phyloP scores from a whole-genome alignment of 1,139 yeast species.

The Magnusiomyces tetraspermus region DNA sequence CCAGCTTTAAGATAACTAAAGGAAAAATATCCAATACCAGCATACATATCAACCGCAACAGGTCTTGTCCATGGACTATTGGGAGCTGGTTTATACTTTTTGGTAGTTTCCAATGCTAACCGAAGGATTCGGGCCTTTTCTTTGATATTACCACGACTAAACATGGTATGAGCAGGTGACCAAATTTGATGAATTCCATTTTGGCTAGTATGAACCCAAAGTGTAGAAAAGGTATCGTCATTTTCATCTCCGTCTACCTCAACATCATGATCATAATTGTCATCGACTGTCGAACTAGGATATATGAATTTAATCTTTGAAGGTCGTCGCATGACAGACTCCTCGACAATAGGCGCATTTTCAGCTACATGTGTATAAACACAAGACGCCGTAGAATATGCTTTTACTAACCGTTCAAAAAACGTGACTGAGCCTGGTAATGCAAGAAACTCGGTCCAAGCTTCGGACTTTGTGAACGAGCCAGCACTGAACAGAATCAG shows the following conservation, averaged over 20 bases:
- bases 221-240: slow-evolving; percentile 50
- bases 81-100: background rate
- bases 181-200: slow-evolving; percentile 71
- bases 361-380: slow-evolving; percentile 56
- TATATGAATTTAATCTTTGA: slow-evolving; percentile 7
- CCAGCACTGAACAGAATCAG: slow-evolving; percentile 45
- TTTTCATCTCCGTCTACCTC: background rate
- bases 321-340: slow-evolving; percentile 15
- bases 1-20: slow-evolving; percentile 52
- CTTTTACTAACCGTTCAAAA: background rate
- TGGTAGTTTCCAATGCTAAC: background rate
- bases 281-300: too few relatives aligned
- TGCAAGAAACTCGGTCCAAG: slow-evolving; percentile 30
- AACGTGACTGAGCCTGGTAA: too few relatives aligned
- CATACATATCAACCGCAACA: slow-evolving; percentile 59
- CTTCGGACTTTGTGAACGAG: slow-evolving; percentile 32
- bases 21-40: slow-evolving; percentile 83
- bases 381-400: background rate
- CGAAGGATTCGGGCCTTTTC: slow-evolving; percentile 60
- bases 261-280: too few relatives aligned
- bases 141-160: slow-evolving; percentile 77
- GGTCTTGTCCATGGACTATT: slow-evolving; percentile 13
- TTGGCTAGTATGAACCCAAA: slow-evolving; percentile 44
- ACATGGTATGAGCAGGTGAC: slow-evolving; percentile 85
- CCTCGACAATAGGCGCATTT: slow-evolving; percentile 56